These are phyloP conservation scores for Alternaria gaisen DNA, from an alignment of 2,329 filamentous ascomycete species.

Conservation along the genomic window DNA sequence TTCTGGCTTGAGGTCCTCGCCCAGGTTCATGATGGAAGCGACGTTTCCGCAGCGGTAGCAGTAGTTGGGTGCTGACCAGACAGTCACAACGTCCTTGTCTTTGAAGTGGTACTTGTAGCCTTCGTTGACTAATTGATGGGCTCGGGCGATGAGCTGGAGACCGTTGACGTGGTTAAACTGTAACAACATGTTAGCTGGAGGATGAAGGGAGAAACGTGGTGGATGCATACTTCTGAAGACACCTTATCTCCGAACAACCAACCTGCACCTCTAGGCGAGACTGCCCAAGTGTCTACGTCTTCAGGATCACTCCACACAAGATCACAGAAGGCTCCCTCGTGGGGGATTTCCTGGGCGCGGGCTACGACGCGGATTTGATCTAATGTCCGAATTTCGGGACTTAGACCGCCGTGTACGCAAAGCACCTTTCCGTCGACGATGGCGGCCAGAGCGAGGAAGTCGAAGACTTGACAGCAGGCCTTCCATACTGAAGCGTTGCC, in stretches of 20 bases:
- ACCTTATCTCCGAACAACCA: constrained; percentile 77
- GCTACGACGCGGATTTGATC: constrained; percentile 83
- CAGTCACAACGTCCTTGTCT: constrained; percentile 95
- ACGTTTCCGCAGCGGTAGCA: constrained; percentile 67
- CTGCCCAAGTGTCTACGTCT: constrained; percentile 73
- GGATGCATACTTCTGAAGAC: constrained; percentile 64
- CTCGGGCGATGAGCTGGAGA: constrained; percentile 74
- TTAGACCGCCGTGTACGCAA: constrained; percentile 95
- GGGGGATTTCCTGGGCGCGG: constrained; percentile 90
- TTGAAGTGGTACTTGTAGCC: constrained; percentile 93
- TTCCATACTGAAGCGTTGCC: constrained; percentile 99
- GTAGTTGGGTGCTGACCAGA: constrained; percentile 84
- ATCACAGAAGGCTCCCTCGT: constrained; percentile 98
- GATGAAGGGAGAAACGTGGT: neutral
- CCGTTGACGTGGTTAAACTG: constrained; percentile 80
- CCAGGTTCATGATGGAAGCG: constrained; percentile 90
- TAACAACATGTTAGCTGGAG: constrained; percentile 1
- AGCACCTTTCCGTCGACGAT: constrained; percentile 99
- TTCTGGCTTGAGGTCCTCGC: constrained; percentile 87
- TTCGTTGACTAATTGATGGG: constrained; percentile 79
- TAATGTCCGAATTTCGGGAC: constrained; percentile 93
- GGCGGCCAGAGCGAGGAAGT: constrained; percentile 95
- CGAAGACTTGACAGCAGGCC: constrained; percentile 98
- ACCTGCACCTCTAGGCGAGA: constrained; percentile 73
- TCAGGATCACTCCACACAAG: constrained; percentile 91